Conservation (phyloP, 768 basidiomycete genomes). For the Tylopilus subfusipes region DNA sequence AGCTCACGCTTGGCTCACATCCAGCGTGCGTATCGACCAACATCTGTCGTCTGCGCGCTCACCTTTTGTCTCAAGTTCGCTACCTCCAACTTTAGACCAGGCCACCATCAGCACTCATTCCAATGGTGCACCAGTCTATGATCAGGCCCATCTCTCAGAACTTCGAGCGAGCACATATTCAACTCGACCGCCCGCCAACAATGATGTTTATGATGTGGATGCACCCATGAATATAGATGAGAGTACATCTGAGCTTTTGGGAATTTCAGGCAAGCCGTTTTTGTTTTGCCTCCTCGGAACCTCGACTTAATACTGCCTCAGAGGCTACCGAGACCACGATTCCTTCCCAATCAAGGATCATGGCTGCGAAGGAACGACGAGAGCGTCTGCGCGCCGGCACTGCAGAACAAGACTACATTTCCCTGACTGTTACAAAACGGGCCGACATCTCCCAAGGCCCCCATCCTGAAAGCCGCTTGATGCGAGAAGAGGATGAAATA, state of each 20-base stretch:
- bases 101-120: conserved; percentile 45
- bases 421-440: conserved; percentile 62
- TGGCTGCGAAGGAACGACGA: conserved; percentile 71
- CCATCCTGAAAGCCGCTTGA: conserved; percentile 78
- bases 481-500: conserved; percentile 84
- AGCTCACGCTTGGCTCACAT: conserved; percentile 54
- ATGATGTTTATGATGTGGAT: conserved; percentile 48
- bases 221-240: conserved; percentile 45
- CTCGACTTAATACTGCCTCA: conserved; percentile 13
- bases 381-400: conserved; percentile 57
- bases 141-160: conserved; percentile 68
- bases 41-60: background rate
- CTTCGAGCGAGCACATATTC: conserved; percentile 75
- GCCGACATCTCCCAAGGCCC: conserved; percentile 60
- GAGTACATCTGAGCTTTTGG: conserved; percentile 32
- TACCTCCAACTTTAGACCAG: conserved; percentile 51
- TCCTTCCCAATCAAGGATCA: conserved; percentile 68
- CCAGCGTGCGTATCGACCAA: conserved; percentile 40
- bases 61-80: conserved; percentile 26
- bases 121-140: conserved; percentile 60
- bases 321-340: conserved; percentile 47
- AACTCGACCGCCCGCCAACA: conserved; percentile 41
- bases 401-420: conserved; percentile 69
- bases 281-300: background rate
- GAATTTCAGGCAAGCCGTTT: conserved; percentile 29